Evolutionary conservation across 2,329 filamentous ascomycete species (phyloP).

Genomic region (Monilinia fructigena): DNA sequence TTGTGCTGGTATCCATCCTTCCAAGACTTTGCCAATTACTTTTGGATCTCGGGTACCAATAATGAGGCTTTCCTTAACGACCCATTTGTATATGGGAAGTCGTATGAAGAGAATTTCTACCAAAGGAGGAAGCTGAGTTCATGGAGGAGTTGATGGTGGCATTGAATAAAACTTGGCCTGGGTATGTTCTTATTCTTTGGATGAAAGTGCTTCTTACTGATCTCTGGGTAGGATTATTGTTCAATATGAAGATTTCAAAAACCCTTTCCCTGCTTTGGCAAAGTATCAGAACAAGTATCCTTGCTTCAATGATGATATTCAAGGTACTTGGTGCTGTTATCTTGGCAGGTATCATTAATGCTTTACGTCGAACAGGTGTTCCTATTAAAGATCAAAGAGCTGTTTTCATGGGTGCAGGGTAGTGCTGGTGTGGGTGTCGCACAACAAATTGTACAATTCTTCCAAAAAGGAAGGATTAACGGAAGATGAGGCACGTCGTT

Average conservation of each 20-base stretch:
- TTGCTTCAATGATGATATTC: conserved; percentile 90
- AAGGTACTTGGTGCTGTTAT: conserved; percentile 84
- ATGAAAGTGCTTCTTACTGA: conserved; percentile 49
- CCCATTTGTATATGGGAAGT: conserved; percentile 74
- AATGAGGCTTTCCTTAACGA: conserved; percentile 73
- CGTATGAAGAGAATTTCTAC: conserved; percentile 65
- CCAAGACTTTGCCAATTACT: conserved; percentile 75
- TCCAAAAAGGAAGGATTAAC: conserved; percentile 63
- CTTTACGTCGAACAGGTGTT: conserved; percentile 63
- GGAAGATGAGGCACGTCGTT: conserved; percentile 66
- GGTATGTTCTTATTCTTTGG: conserved; percentile 67
- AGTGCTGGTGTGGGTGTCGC: conserved; percentile 83
- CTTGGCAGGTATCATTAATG: conserved; percentile 75
- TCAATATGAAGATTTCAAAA: conserved; percentile 77
- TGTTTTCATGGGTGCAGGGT: conserved; percentile 77
- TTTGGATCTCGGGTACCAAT: conserved; percentile 82
- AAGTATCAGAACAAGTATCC: conserved; percentile 71
- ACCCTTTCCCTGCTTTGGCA: conserved; percentile 56
- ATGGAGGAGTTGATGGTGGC: conserved; percentile 71
- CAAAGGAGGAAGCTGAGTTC: conserved; percentile 69
- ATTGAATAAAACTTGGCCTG: conserved; percentile 68
- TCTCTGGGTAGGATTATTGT: conserved; percentile 43
- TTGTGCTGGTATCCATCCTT: conserved; percentile 82
- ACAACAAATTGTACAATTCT: conserved; percentile 75
- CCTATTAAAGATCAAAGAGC: conserved; percentile 67